Evolutionary conservation across 73 alveolate genomes (phyloP).

Genomic region (Paramecium caudatum): DNA sequence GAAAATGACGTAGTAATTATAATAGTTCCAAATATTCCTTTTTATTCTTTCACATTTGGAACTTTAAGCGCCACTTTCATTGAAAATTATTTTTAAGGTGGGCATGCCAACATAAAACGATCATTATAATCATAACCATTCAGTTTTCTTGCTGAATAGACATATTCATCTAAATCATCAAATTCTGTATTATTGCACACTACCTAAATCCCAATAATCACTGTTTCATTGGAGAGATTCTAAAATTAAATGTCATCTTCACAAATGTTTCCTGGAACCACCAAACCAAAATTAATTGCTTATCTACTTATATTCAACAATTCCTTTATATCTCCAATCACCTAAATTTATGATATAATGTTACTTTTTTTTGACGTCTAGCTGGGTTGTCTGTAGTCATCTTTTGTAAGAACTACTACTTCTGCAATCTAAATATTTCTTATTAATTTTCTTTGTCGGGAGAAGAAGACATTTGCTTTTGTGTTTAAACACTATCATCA

Average conservation of each 20-base stretch:
- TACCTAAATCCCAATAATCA: conserved; percentile 26
- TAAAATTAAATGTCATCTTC: conserved; percentile 53
- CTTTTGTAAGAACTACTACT: conserved; percentile 32
- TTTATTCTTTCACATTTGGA: conserved; percentile 67
- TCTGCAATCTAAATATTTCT: conserved; percentile 42
- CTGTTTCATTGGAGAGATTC: conserved; percentile 31
- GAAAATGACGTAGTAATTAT: conserved; percentile 38
- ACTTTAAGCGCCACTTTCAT: conserved; percentile 73
- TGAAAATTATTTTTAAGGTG: conserved; percentile 32
- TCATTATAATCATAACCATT: conserved; percentile 76
- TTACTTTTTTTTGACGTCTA: conserved; percentile 55
- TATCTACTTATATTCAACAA: not conserved
- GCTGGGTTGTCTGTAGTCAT: conserved; percentile 24
- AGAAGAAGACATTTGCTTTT: not conserved
- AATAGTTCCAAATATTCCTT: conserved; percentile 67
- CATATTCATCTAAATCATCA: conserved; percentile 75
- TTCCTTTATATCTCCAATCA: conserved; percentile 11
- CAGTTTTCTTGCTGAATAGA: conserved; percentile 69
- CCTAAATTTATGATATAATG: not conserved
- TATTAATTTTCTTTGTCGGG: conserved; percentile 56
- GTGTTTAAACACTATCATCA: not conserved
- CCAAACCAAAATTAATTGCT: not conserved
- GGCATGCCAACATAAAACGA: conserved; percentile 71
- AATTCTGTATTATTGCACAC: conserved; percentile 73
- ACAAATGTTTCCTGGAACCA: conserved; percentile 63